Base-by-base conservation (phyloP, 805 yeast species). In the Monosporozyma siamensis region DNA sequence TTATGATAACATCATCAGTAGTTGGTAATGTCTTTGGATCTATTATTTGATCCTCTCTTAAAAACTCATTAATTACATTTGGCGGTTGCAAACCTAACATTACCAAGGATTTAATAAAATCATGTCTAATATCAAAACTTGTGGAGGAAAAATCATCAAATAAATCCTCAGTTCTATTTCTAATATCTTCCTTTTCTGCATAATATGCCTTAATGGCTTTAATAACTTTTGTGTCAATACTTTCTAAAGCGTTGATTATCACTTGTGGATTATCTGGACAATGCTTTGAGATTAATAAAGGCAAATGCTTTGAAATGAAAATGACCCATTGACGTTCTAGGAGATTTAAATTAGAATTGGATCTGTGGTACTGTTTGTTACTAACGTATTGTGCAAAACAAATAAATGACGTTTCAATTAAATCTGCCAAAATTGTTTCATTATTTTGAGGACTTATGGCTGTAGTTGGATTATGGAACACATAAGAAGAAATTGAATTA, bases 141-240 rank as follows among this genome's bases (percentile, higher is more conserved):
- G 71, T 65, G 1, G 74, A 58, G 2, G 77, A 71, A 45, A 68
- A 70, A 12, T 74, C 68, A n/a, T 74, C 66, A 47, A 75, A 74
- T 60, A 74, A 64, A 42, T 74, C 76, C 43, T 74, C 78, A 31
- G 66, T 56, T 26, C 63, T 60, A 25, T 56, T 63, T 20, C 59
- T 63, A 25, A 45, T 38, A 18, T 64, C 65, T 26, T 64, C 59
- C 34, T 59, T 58, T 21, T 66, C 64, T 6, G 61, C 48, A 42
- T 57, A 64, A 45, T 52, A 66, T n/a, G 55, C 56, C 45, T 45
- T 58, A 12, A 60, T 53, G 1, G 59, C 63, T 41, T 61, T 61
- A 7, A 55, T 45, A 6, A 60, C 59, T 43, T 61, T 55, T 25
- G 57, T 52, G 41, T 60, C 61, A 14, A 58, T 48, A 12, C 51